Evolutionary conservation across 202 grass and related monocot species (phyloP).

Genomic region (Sporobolus alterniflorus): DNA sequence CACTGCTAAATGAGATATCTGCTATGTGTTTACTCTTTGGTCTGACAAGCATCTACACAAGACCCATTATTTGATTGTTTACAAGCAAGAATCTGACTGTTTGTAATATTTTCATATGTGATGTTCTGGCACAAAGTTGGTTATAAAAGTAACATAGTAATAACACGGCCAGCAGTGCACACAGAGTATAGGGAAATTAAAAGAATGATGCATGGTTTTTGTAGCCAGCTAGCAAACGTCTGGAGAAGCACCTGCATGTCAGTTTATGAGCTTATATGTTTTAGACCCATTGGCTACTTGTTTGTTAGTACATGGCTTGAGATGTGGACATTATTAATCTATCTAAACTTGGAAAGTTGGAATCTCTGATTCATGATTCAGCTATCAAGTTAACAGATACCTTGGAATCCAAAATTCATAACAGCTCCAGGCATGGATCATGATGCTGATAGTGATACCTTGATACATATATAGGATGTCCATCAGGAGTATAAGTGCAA

Average conservation of each 20-base stretch:
- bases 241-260: background rate
- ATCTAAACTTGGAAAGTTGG: background rate
- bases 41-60: background rate
- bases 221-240: background rate
- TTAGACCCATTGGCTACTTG: background rate
- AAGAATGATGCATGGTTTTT: background rate
- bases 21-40: background rate
- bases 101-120: slow-evolving; percentile 22
- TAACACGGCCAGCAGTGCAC: background rate
- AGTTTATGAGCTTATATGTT: background rate
- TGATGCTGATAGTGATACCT: background rate
- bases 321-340: background rate
- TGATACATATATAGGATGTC: background rate
- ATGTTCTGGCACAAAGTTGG: background rate
- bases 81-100: background rate
- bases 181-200: background rate
- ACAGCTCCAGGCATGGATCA: background rate
- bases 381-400: background rate
- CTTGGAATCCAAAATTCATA: background rate
- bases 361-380: background rate
- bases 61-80: background rate
- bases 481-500: background rate
- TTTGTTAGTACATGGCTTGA: background rate
- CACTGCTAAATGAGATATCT: background rate
- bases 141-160: background rate